Percentiles rank a stretch among this genome's conserved stretches.
Evolutionary conservation across 306 rosid genomes (phyloP).

Genomic region (Prunus persica): DNA sequence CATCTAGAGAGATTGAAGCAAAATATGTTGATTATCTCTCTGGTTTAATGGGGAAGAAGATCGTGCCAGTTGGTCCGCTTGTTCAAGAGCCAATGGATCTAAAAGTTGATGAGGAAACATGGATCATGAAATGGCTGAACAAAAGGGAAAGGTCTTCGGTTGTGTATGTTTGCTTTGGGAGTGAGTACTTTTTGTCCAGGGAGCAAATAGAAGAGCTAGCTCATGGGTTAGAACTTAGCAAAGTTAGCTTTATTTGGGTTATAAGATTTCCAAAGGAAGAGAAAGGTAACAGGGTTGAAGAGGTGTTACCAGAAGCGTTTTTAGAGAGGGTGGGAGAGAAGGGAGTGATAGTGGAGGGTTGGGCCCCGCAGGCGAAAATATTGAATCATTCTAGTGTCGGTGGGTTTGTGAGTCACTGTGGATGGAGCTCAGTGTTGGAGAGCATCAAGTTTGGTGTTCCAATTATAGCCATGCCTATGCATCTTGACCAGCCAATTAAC

Average conservation of each 20-base stretch:
- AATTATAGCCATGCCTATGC: too few species aligned
- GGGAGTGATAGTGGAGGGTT: conserved; percentile 11
- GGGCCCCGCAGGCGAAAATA: conserved; percentile 30
- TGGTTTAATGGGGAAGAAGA: neutral
- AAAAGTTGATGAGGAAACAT: conserved; percentile 4
- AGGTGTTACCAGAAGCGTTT: conserved; percentile 16
- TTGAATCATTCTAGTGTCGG: conserved; percentile 17
- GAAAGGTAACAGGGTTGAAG: neutral
- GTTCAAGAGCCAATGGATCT: neutral
- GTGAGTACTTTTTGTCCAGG: conserved; percentile 19
- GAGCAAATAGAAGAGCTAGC: conserved; percentile 24
- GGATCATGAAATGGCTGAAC: conserved; percentile 12
- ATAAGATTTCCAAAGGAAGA: conserved; percentile 19
- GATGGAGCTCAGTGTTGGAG: too few species aligned
- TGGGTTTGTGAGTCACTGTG: neutral
- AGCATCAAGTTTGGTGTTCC: too few species aligned
- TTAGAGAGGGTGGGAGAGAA: conserved; percentile 5
- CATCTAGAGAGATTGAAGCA: conserved; percentile 20
- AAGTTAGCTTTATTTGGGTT: conserved; percentile 25
- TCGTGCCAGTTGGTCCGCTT: conserved; percentile 24
- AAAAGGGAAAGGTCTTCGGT: conserved; percentile 14
- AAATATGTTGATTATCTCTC: conserved; percentile 21
- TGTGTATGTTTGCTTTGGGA: conserved; percentile 30
- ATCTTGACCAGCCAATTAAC: too few species aligned
- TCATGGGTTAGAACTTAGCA: conserved; percentile 19